Base-by-base conservation (phyloP, 2,329 filamentous ascomycete genomes). In the Trichophyton schoenleinii region DNA sequence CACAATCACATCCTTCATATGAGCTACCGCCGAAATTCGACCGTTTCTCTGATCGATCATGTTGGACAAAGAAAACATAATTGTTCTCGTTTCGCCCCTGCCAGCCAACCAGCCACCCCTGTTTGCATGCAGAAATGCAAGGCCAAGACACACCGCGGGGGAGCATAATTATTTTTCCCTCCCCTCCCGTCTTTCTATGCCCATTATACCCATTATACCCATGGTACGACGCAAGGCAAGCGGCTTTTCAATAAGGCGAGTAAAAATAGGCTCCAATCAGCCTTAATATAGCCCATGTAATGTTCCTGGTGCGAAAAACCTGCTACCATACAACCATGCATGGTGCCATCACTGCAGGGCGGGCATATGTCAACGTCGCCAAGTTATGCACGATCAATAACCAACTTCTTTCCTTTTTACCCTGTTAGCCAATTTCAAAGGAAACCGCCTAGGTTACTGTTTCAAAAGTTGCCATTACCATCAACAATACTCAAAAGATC, bases 1-100 rank as follows among this genome's bases (percentile, higher is more conserved):
- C 52, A 55, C 52, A 55, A 9, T 55, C 52, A 55, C 52, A 55
- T 55, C 52, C 25, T 55, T n/a, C 52, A 34, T 55, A 25, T 36
- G 28, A 55, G 52, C 15, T 31, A 2, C 28, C 2, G 15, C 13
- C 6, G 28, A 34, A 55, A n/a, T 31, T 55, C 52, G n/a, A 52
- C 9, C 46, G 11, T 25, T 9, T 13, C 46, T 28, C 15, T 34
- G 52, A 55, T 36, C 11, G 18, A 36, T 55, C 52, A 55, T 36
- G 52, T 55, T 55, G 31, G 31, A 55, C 52, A 55, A 55, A 55
- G 52, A 36, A 55, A 34, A 55, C 28, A 28, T 55, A 55, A 3
- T 38, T 38, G 11, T 38, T 38, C 3, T 38, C 11, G 34, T 55
- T 55, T 55, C 15, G 11, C 18, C 2, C 11, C 52, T 9, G 20